Evolutionary conservation across 73 alveolate genomes (phyloP).

Genomic region (Stentor roeselii): DNA sequence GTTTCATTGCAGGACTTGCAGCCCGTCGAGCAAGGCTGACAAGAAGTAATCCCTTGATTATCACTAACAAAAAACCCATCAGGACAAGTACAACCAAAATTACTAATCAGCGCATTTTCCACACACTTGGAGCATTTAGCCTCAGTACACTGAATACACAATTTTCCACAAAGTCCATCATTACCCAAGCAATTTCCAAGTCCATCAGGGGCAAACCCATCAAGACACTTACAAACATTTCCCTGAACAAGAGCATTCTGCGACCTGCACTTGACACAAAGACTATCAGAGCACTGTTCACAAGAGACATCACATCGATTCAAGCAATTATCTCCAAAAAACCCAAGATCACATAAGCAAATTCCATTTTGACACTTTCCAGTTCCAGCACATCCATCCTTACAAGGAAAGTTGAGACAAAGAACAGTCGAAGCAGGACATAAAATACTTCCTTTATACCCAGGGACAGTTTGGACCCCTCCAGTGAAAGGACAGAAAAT

Average conservation of each 20-base stretch:
- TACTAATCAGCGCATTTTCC: no score
- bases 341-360: not conserved
- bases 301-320: not conserved
- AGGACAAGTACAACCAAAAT: no score
- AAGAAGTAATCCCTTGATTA: no score
- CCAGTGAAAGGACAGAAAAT: not conserved
- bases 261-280: not conserved
- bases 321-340: not conserved
- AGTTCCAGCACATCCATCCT: not conserved
- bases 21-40: no score
- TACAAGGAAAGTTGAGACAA: not conserved
- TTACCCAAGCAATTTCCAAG: no score
- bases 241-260: no score
- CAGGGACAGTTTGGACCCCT: not conserved
- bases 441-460: not conserved
- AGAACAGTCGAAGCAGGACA: not conserved
- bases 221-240: not conserved
- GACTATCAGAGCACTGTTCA: not conserved
- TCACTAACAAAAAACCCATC: no score
- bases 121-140: no score
- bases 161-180: no score
- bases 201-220: no score
- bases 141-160: no score
- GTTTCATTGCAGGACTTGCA: no score
- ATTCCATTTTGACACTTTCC: not conserved